Evolutionary conservation across 2,329 filamentous ascomycete genomes (phyloP).

Genomic region (Fusarium floridanum): DNA sequence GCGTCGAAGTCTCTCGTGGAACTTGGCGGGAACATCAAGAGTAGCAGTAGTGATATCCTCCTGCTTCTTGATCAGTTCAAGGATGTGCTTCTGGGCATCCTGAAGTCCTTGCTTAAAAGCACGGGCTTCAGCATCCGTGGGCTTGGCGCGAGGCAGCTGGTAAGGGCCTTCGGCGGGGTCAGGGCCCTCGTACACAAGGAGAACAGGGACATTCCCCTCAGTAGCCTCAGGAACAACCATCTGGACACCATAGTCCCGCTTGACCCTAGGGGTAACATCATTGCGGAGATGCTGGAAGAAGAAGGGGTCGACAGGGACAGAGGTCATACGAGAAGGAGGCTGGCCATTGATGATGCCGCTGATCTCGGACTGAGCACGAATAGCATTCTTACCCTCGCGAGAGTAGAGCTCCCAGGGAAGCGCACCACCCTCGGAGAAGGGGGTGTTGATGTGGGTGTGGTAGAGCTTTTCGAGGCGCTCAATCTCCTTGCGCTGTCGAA

Average conservation of each 20-base stretch:
- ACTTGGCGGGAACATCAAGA: conserved; percentile 72
- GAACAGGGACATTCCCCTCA: conserved; percentile 71
- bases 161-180: conserved; percentile 61
- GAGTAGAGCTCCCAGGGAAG: conserved; percentile 91
- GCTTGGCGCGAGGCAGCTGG: conserved; percentile 67
- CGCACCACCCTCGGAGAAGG: conserved; percentile 75
- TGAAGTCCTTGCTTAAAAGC: conserved; percentile 68
- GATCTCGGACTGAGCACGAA: conserved; percentile 81
- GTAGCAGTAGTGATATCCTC: conserved; percentile 64
- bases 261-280: conserved; percentile 72
- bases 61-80: conserved; percentile 70
- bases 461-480: conserved; percentile 84
- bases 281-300: conserved; percentile 80
- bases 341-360: conserved; percentile 79
- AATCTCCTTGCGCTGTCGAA: conserved; percentile 85
- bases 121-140: conserved; percentile 62
- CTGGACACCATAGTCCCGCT: conserved; percentile 78
- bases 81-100: conserved; percentile 69
- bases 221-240: conserved; percentile 76
- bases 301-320: conserved; percentile 80
- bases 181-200: conserved; percentile 82
- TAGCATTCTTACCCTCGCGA: conserved; percentile 84
- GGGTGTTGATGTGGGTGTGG: conserved; percentile 88
- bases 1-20: conserved; percentile 72
- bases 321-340: conserved; percentile 77